Conservation (phyloP, 345 rosid genomes). For the Eucalyptus sp. region DNA sequence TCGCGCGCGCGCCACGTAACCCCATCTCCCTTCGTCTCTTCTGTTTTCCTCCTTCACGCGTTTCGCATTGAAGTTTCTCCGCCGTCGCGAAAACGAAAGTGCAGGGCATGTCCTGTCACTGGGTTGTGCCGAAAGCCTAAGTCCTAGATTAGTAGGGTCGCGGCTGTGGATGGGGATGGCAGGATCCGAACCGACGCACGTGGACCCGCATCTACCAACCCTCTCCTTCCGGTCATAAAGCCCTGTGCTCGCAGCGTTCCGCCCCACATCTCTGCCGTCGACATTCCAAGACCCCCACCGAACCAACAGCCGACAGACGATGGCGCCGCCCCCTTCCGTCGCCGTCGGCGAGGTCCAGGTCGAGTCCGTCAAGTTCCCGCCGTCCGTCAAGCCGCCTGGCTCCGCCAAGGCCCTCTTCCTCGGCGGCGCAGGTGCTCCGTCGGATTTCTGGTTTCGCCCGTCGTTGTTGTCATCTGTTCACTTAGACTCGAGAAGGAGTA, state of each 20-base stretch:
- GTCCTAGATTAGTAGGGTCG: neutral
- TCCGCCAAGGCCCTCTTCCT: constrained; percentile 52
- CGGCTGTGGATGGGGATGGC: too few species aligned
- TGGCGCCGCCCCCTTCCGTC: neutral
- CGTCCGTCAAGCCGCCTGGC: constrained; percentile 58
- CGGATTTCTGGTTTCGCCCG: neutral
- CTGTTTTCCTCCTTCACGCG: neutral
- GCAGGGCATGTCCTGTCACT: too few species aligned
- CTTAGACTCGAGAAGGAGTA: neutral
- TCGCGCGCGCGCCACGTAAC: neutral
- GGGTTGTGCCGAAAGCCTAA: neutral
- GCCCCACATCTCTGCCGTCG: neutral
- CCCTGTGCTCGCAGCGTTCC: neutral
- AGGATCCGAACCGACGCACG: neutral
- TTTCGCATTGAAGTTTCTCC: neutral
- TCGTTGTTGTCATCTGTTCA: neutral
- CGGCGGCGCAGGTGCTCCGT: constrained; percentile 63
- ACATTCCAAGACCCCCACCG: neutral
- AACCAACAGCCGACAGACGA: neutral
- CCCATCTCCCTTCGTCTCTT: neutral
- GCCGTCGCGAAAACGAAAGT: neutral
- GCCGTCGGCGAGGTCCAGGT: constrained; percentile 1
- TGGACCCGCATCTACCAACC: neutral
- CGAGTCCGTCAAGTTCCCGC: constrained; percentile 40
- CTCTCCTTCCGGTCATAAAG: neutral